Conservation (phyloP, 495 filamentous ascomycete species). For the Aspergillus bridgeri region DNA sequence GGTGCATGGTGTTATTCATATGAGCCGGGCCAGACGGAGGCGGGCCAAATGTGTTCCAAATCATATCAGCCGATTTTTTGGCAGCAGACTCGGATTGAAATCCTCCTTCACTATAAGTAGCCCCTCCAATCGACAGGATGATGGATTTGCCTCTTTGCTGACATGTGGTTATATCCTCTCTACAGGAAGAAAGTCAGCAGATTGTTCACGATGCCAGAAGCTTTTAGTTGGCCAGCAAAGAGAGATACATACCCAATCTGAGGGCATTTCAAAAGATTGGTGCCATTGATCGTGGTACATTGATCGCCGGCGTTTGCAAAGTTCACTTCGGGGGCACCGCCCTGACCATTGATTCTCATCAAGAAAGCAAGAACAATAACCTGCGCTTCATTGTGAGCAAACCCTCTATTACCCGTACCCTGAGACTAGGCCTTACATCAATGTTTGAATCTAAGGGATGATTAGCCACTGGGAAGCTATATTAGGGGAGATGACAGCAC, state of each 20-base stretch:
- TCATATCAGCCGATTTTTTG: constrained; percentile 48
- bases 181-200: constrained; percentile 23
- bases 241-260: constrained; percentile 51
- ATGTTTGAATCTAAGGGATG: constrained; percentile 29
- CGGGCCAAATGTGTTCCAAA: constrained; percentile 70
- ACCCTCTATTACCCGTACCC: neutral
- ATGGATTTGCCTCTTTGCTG: constrained; percentile 63
- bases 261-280: constrained; percentile 56
- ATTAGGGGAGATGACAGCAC: neutral
- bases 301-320: constrained; percentile 57
- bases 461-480: neutral
- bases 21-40: constrained; percentile 16
- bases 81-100: constrained; percentile 55
- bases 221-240: too few relatives aligned
- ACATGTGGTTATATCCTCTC: constrained; percentile 60
- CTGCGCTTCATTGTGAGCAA: constrained; percentile 20
- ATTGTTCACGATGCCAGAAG: too few relatives aligned
- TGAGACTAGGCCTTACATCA: constrained; percentile 28
- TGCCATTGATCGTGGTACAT: constrained; percentile 56
- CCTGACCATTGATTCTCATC: constrained; percentile 46
- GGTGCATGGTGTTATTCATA: neutral
- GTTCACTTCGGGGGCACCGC: constrained; percentile 53
- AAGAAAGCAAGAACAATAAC: constrained; percentile 63
- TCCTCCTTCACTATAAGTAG: constrained; percentile 58
- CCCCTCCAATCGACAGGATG: constrained; percentile 64